Evolutionary conservation across 306 rosid genomes (phyloP).

Genomic region (Begonia peltatifolia): DNA sequence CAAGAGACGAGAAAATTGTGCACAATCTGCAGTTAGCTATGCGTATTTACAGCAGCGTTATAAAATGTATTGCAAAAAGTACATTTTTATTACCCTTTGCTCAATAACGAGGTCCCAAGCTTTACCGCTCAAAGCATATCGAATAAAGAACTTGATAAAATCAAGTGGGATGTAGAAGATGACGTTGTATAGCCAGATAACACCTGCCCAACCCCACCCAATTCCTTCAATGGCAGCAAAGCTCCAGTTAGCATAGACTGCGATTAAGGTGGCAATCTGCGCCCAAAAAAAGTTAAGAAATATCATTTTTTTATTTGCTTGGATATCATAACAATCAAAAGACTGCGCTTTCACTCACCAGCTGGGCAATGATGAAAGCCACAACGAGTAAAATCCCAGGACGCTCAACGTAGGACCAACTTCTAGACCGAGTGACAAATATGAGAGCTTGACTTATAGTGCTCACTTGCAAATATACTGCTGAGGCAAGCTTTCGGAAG

Average conservation of each 20-base stretch:
- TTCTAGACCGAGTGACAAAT: conserved; percentile 86
- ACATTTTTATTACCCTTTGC: conserved; percentile 56
- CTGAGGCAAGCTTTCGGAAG: conserved; percentile 84
- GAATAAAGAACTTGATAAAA: conserved; percentile 61
- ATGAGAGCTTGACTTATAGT: conserved; percentile 96
- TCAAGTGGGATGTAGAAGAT: conserved; percentile 87
- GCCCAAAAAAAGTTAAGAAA: conserved; percentile 1
- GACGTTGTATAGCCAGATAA: conserved; percentile 82
- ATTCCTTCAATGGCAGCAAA: conserved; percentile 98
- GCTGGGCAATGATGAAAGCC: conserved; percentile 83
- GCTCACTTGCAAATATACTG: conserved; percentile 98
- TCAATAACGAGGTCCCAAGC: conserved; percentile 99
- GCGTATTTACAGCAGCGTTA: background rate
- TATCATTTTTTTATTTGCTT: conserved; percentile 3
- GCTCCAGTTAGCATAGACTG: conserved; percentile 90
- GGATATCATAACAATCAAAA: background rate
- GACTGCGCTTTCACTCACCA: conserved; percentile 34
- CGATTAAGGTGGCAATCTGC: conserved; percentile 93
- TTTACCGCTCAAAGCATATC: conserved; percentile 81
- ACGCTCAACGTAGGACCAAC: conserved; percentile 95
- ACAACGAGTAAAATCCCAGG: conserved; percentile 68
- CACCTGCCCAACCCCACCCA: conserved; percentile 99
- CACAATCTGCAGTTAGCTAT: conserved; percentile 6
- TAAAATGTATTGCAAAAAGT: background rate
- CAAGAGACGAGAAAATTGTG: conserved; percentile 3